Evolutionary conservation across 2,329 filamentous ascomycete species (phyloP).

Genomic region (Penicillium occitanis): DNA sequence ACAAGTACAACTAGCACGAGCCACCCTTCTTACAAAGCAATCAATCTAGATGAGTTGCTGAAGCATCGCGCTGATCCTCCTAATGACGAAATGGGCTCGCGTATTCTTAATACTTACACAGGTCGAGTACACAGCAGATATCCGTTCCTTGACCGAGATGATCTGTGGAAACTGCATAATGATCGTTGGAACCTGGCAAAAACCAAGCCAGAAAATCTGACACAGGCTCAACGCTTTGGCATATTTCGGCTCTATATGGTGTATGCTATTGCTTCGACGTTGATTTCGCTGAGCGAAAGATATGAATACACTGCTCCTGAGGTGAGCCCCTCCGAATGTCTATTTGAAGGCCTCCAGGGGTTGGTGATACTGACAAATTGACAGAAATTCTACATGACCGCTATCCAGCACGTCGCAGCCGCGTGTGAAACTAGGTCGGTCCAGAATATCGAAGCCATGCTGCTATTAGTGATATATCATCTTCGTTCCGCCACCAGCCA

Average conservation of each 20-base stretch:
- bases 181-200: slow-evolving; percentile 42
- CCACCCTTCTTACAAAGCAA: slow-evolving; percentile 25
- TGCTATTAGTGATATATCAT: slow-evolving; percentile 53
- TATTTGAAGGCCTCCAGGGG: neutral
- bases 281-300: slow-evolving; percentile 50
- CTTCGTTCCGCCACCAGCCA: slow-evolving; percentile 52
- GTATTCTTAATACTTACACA: slow-evolving; percentile 49
- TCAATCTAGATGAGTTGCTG: slow-evolving; percentile 45
- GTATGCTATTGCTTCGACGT: slow-evolving; percentile 54
- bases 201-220: slow-evolving; percentile 37
- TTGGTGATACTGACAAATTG: neutral
- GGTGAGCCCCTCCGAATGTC: slow-evolving; percentile 28
- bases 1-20: slow-evolving; percentile 23
- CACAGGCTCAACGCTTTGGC: slow-evolving; percentile 43
- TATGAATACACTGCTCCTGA: slow-evolving; percentile 46
- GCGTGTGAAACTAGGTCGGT: slow-evolving; percentile 52
- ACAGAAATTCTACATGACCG: slow-evolving; percentile 52
- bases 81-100: slow-evolving; percentile 46
- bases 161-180: slow-evolving; percentile 48
- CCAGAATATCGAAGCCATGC: slow-evolving; percentile 56
- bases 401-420: slow-evolving; percentile 51
- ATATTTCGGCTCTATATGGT: slow-evolving; percentile 55
- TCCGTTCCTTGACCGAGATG: slow-evolving; percentile 50
- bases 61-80: slow-evolving; percentile 49
- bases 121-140: slow-evolving; percentile 50